Evolutionary conservation across 1,139 yeast genomes (phyloP).

Genomic region (Pichia sp.): DNA sequence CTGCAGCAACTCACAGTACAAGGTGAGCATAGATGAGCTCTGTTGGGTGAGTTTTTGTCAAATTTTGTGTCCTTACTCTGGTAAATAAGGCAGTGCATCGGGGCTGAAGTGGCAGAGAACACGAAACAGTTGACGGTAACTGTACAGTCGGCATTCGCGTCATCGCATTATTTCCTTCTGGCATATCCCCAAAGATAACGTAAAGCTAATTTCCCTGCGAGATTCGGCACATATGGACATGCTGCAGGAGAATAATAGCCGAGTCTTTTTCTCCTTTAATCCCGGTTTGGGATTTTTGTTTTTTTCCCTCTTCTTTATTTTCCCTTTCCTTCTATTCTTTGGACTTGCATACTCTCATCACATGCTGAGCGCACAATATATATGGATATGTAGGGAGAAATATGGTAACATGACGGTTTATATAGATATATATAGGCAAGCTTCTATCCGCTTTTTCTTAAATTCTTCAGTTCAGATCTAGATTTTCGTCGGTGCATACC

Average conservation of each 20-base stretch:
- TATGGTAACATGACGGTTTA: background rate
- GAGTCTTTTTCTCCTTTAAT: background rate
- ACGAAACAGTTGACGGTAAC: background rate
- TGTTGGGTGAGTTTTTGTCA: background rate
- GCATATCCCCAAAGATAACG: background rate
- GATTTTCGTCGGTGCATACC: background rate
- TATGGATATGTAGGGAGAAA: background rate
- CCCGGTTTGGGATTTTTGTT: background rate
- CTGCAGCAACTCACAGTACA: too few species aligned
- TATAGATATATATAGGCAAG: background rate
- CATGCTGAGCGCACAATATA: background rate
- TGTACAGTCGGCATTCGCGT: background rate
- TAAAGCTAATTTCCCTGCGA: background rate
- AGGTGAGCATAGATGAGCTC: background rate
- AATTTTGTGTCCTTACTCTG: background rate
- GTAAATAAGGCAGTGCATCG: background rate
- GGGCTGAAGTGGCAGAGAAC: background rate
- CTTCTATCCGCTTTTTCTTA: background rate
- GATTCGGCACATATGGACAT: background rate
- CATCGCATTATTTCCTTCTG: background rate
- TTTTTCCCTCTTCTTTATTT: background rate
- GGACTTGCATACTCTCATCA: background rate
- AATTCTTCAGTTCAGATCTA: background rate
- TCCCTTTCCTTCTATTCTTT: background rate
- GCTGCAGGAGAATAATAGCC: background rate